phyloP scores from a whole-genome alignment of 805 yeast species.

The Saturnispora zaruensis region DNA sequence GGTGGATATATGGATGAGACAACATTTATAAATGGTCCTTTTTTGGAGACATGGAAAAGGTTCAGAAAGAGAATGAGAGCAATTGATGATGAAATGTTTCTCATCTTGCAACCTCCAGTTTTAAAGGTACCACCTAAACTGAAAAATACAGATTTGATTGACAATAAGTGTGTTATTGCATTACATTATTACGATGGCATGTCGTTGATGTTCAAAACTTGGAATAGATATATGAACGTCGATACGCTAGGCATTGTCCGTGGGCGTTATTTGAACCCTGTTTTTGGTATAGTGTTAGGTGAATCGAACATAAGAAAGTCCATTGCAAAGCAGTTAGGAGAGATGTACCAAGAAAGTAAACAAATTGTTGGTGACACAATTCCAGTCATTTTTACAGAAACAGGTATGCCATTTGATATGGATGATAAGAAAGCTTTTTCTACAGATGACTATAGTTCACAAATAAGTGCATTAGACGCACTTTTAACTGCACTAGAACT shows the following conservation, averaged over 20 bases:
- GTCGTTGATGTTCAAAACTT: slow-evolving; percentile 82
- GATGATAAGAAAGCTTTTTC: slow-evolving; percentile 65
- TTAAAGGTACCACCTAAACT: slow-evolving; percentile 66
- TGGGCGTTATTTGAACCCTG: slow-evolving; percentile 64
- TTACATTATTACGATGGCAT: slow-evolving; percentile 95
- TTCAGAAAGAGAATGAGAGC: slow-evolving; percentile 43
- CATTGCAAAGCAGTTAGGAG: slow-evolving; percentile 57
- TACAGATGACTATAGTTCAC: slow-evolving; percentile 61
- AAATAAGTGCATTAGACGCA: slow-evolving; percentile 80
- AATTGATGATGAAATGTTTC: slow-evolving; percentile 37
- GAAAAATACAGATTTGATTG: slow-evolving; percentile 41
- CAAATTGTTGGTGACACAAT: slow-evolving; percentile 50
- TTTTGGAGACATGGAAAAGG: slow-evolving; percentile 49
- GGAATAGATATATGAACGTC: slow-evolving; percentile 78
- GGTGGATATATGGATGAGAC: slow-evolving; percentile 38
- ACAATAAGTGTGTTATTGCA: slow-evolving; percentile 59
- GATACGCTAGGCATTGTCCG: slow-evolving; percentile 86
- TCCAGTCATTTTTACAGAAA: slow-evolving; percentile 81
- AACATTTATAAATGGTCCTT: slow-evolving; percentile 55
- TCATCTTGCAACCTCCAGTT: slow-evolving; percentile 77
- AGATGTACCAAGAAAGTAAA: slow-evolving; percentile 55
- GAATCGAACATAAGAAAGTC: slow-evolving; percentile 70
- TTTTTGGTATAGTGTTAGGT: slow-evolving; percentile 71
- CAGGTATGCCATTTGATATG: slow-evolving; percentile 98
- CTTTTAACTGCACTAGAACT: slow-evolving; percentile 71